These are phyloP conservation scores for Globisporangium nagaii DNA, from an alignment of 352 stramenopile genomes.

Conservation along the genomic window DNA sequence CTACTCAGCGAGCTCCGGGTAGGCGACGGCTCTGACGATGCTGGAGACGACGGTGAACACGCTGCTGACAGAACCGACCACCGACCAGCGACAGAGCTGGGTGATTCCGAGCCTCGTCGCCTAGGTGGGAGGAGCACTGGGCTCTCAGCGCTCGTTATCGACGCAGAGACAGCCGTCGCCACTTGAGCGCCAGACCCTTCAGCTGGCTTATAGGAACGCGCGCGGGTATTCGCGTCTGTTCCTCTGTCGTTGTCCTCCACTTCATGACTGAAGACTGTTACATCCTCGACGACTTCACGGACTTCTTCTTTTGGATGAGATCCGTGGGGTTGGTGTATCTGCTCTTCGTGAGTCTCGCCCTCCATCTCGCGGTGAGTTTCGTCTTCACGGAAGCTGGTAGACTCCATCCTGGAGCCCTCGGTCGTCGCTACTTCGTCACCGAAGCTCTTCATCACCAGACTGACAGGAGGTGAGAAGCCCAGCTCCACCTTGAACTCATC, in stretches of 20 bases:
- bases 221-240: not conserved
- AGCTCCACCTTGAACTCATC: not conserved
- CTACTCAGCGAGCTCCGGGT: constrained; percentile 6
- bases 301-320: no score
- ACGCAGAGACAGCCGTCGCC: not conserved
- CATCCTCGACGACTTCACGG: no score
- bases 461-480: no score
- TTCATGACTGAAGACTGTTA: no score
- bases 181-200: not conserved
- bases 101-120: not conserved
- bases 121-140: not conserved
- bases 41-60: not conserved
- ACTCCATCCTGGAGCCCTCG: no score
- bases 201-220: not conserved
- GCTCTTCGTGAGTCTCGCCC: no score
- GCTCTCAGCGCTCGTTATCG: not conserved
- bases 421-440: no score
- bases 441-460: no score
- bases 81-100: not conserved
- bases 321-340: no score
- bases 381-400: no score
- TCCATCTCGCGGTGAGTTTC: no score
- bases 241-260: not conserved
- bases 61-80: no score
- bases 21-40: not conserved